Base-by-base conservation (phyloP, 2,329 filamentous ascomycete genomes). In the Epichloe baconii region DNA sequence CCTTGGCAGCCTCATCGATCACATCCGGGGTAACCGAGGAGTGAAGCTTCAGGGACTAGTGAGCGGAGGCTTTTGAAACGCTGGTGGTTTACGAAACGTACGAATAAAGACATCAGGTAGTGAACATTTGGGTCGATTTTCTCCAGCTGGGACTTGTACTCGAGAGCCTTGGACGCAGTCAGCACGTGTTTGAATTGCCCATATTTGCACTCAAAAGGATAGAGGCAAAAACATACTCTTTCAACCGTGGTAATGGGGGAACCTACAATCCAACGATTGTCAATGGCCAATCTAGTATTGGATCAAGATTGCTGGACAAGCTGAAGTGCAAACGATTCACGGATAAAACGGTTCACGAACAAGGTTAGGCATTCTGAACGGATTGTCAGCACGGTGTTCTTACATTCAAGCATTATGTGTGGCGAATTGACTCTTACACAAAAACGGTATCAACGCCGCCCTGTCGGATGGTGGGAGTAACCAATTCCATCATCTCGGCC, bases 1-100 rank as follows among this genome's bases (percentile, higher is more conserved):
- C 80, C 50, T 76, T 73, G 55, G 84, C 83, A 43, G 89, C 88
- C 59, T 88, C 77, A 47, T 76, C 76, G 59, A 95, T 87, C 11
- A 80, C 79, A 21, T 81, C 78, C 5, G 83, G 80, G 0, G 81
- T 86, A 49, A 86, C 72, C 21, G 75, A 77, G 11, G 75, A 70
- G 62, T 86, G 82, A 54, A 77, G 69, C 66, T 73, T 53, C n/a
- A 26, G 6, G 23, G 6, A 12, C 43, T 7, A 47, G 36, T 31
- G 26, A 31, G 19, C 5, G 15, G n/a, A 5, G 15, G 21, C 5
- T 10, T 44, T n/a, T 35, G 17, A 41, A 11, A 11, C 11, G 34
- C 23, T 8, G 14, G 5, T 31, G 23, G 21, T 6, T 4, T 34
- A 15, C 50, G 42, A 31, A 26, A 48, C 51, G 12, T 48, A 50